phyloP scores from a whole-genome alignment of 495 filamentous ascomycete species.

The Platismatia glauca region DNA sequence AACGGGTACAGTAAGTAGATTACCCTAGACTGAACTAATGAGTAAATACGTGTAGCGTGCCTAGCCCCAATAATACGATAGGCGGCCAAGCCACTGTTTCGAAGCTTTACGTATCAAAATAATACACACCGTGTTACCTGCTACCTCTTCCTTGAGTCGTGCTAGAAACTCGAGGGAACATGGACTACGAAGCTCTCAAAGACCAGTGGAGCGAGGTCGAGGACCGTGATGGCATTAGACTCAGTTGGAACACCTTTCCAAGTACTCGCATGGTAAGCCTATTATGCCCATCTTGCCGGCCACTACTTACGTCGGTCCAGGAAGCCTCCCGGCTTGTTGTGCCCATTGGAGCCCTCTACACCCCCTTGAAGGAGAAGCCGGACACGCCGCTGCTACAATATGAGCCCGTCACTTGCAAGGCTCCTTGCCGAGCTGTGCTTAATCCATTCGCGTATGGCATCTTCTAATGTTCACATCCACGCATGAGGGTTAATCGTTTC shows the following conservation, averaged over 20 bases:
- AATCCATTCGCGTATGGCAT: constrained; percentile 84
- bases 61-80: neutral
- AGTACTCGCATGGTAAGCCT: constrained; percentile 85
- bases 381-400: constrained; percentile 87
- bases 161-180: constrained; percentile 28
- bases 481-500: constrained; percentile 20
- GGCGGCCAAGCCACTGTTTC: no score
- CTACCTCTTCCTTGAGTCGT: neutral
- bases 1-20: no score
- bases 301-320: constrained; percentile 37
- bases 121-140: neutral
- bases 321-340: constrained; percentile 97
- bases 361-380: constrained; percentile 89
- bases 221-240: constrained; percentile 89
- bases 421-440: constrained; percentile 88
- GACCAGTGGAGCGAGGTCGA: constrained; percentile 97
- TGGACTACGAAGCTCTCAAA: constrained; percentile 78
- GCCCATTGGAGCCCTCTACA: constrained; percentile 93
- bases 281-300: constrained; percentile 4
- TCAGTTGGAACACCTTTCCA: constrained; percentile 99
- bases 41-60: no score
- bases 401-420: constrained; percentile 95
- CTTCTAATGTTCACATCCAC: neutral
- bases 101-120: neutral
- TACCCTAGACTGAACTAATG: no score